Evolutionary conservation across 768 basidiomycete genomes (phyloP).

Genomic region (Symmetrospora coprosmae): DNA sequence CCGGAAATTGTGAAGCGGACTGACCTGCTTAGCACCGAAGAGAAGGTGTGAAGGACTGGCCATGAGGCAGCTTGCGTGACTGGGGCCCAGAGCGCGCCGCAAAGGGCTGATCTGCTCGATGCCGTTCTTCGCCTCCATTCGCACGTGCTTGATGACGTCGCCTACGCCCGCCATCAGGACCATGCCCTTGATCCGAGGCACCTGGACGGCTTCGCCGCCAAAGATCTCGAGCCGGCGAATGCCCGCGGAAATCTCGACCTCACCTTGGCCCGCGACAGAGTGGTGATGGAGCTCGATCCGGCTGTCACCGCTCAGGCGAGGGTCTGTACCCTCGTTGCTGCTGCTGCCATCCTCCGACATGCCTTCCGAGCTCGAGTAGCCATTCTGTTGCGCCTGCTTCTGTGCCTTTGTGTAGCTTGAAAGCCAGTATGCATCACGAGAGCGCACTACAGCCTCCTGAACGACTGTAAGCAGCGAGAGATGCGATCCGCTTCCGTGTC

Average conservation of each 20-base stretch:
- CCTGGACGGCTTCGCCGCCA: slow-evolving; percentile 22
- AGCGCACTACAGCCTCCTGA: slow-evolving; percentile 31
- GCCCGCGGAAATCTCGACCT: slow-evolving; percentile 22
- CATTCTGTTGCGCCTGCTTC: no score
- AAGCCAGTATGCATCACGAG: slow-evolving; percentile 22
- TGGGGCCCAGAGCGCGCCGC: slow-evolving; percentile 1
- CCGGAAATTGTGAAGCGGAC: neutral
- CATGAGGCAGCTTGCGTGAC: slow-evolving; percentile 15
- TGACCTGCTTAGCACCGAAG: slow-evolving; percentile 19
- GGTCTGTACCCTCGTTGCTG: neutral
- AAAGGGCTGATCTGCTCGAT: slow-evolving; percentile 27
- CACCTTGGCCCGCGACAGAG: no score
- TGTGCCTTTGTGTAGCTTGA: neutral
- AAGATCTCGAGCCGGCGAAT: slow-evolving; percentile 25
- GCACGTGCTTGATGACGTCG: slow-evolving; percentile 31
- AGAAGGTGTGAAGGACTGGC: slow-evolving; percentile 1
- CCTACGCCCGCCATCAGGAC: slow-evolving; percentile 29
- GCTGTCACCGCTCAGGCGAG: no score
- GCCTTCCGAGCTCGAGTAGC: neutral
- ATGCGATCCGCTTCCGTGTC: slow-evolving; percentile 31
- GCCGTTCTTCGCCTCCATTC: slow-evolving; percentile 24
- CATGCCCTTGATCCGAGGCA: slow-evolving; percentile 26
- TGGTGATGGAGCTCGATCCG: no score
- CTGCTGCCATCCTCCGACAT: neutral
- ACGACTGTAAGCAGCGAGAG: slow-evolving; percentile 26